Evolutionary conservation across 345 rosid genomes (phyloP), one percentile per base, ranked within the genome.

Genomic region (Boechera stricta): DNA sequence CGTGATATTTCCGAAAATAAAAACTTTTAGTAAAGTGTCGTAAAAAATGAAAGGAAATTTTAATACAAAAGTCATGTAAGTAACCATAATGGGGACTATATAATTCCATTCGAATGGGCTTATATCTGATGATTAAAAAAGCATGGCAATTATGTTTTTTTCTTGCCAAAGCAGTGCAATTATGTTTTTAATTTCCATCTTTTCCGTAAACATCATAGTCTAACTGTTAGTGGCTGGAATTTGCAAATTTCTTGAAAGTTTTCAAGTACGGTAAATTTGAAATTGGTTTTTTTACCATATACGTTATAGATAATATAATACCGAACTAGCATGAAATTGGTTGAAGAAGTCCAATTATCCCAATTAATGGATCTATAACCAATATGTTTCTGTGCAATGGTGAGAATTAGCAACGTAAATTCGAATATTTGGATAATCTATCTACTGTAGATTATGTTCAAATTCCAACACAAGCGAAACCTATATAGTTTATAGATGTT

Each of bases 31-130:
- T 45, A 41, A 71, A 71, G 53, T 71, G 26, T 33, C 16, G 26
- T 59, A n/a, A n/a, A 42, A n/a, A 35, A 21, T 21, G 26, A 5
- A 48, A 6, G 54, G 54, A 5, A 47, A 12, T 11, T 1, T 44
- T 75, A 58, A 16, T 28, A 29, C 29, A 59, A 59, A 67, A 68
- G 67, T 49, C 24, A 35, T 12, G 5, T 18, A n/a, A 74, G 59
- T 24, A 67, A 67, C 60, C 61, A 67, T 75, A 49, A 49, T 59
- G 67, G 71, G 53, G 44, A 75, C 68, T 67, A 36, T 13, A 32
- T 33, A 49, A 68, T 74, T 69, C 74, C 74, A 68, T 75, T 28
- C 28, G 7, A 57, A 56, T 21, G 74, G 74, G 79, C 74, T 68
- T 51, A 0, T 5, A 18, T 49, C 39, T 59, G 61, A 67, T 75